Evolutionary conservation across 495 filamentous ascomycete species (phyloP), one percentile per base, ranked within the genome.

Genomic region (Pyrenula massariospora): DNA sequence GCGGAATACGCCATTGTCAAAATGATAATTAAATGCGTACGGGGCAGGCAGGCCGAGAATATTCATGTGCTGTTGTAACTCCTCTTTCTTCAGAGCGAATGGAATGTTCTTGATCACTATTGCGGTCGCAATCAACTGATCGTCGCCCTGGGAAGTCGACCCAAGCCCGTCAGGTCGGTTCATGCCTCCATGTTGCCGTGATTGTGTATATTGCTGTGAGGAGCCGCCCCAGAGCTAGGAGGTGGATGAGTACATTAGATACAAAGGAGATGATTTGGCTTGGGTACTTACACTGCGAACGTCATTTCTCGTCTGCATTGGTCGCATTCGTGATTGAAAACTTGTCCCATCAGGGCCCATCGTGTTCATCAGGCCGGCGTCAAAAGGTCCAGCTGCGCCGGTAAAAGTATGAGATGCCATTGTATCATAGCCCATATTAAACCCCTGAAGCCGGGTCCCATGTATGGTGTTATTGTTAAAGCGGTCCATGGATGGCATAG

Each of bases 51-150:
- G 78, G 56, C 84, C 84, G 73, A 96, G 77, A 22, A 94, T 86
- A 12, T 88, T 91, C 93, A 98, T 97, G 60, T 96, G 74, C 57
- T 83, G 79, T 19, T 95, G 87, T 48, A 98, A 78, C 69, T 91
- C 87, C 69, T 98, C 93, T 73, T 96, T 96, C 72, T 96, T 91
- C 49, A 96, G 90, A 50, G 93, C 93, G 66, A 98, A 98, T 1
- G 94, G 93, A 52, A 98, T 98, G 65, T 98, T 98, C 74, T 98
- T 98, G 74, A 98, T 97, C 53, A 98, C 93, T 60, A 98, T 97
- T 31, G 93, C 93, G 1, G 93, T 98, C 15, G 93, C 93, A 58
- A 98, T 98, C 58, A 98, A 78, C 72, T 96, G 91, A 58, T 87
- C 89, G 59, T 84, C 86, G 19, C 69, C 70, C 36, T 85, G 69